Conservation (phyloP, 768 basidiomycete species). For the Mycena venus region DNA sequence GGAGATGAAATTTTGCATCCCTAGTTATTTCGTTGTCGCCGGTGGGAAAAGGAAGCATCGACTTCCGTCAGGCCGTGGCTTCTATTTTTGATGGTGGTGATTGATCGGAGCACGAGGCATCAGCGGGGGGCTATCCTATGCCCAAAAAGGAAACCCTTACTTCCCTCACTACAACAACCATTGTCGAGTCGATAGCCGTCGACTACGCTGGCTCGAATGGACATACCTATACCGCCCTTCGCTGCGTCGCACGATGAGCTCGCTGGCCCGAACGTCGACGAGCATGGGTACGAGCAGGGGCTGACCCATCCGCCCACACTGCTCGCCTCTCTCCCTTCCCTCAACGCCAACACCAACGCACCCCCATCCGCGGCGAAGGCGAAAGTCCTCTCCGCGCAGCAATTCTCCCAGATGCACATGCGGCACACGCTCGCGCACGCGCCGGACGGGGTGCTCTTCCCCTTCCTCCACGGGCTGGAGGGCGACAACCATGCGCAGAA, state of each 20-base stretch:
- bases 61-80: too few relatives aligned
- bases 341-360: not conserved
- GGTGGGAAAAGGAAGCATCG: too few relatives aligned
- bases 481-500: conserved; percentile 85
- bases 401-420: conserved; percentile 75
- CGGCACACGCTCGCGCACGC: conserved; percentile 77
- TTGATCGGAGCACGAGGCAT: too few relatives aligned
- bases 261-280: not conserved
- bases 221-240: too few relatives aligned
- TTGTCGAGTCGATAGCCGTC: too few relatives aligned
- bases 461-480: conserved; percentile 91
- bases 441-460: conserved; percentile 87
- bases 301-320: not conserved
- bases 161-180: too few relatives aligned
- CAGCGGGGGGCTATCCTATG: too few relatives aligned
- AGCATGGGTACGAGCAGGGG: not conserved
- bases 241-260: not conserved
- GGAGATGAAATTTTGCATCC: too few relatives aligned
- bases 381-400: conserved; percentile 49
- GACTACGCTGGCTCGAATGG: too few relatives aligned
- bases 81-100: too few relatives aligned
- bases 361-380: not conserved
- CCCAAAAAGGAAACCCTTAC: too few relatives aligned
- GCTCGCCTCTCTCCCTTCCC: not conserved
- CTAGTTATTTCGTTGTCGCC: too few relatives aligned